Evolutionary conservation across 2,329 filamentous ascomycete species (phyloP).

Genomic region (Sphaerulina vaccinii): DNA sequence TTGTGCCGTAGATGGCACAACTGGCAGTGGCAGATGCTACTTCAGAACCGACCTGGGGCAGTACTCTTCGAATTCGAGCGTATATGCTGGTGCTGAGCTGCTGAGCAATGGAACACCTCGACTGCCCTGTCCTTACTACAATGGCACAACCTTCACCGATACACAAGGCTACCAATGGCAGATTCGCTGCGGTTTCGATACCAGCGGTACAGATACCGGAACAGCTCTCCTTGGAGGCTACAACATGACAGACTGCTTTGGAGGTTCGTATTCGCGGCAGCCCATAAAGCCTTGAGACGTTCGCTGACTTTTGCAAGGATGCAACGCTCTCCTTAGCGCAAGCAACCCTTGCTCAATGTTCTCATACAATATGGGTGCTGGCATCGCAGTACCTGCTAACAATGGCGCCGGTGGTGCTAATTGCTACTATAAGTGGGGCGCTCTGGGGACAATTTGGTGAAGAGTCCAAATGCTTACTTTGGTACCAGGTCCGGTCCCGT

Average conservation of each 20-base stretch:
- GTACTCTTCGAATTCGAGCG: neutral
- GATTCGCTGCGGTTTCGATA: neutral
- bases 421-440: neutral
- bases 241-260: neutral
- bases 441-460: neutral
- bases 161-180: neutral
- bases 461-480: neutral
- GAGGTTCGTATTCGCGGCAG: too few relatives aligned
- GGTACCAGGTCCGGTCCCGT: neutral
- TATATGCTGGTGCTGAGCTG: slow-evolving; percentile 4
- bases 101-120: neutral
- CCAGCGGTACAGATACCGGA: neutral
- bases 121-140: slow-evolving; percentile 9
- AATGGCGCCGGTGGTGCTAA: neutral
- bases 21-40: slow-evolving; percentile 13
- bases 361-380: neutral
- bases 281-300: too few relatives aligned
- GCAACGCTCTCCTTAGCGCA: neutral
- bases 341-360: neutral
- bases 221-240: neutral
- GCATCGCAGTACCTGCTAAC: neutral
- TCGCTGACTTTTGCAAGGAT: neutral
- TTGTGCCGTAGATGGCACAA: slow-evolving; percentile 1
- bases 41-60: neutral
- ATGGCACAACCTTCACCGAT: neutral